These are phyloP conservation scores for Euptelea pleiosperma DNA, from an alignment of 164 flowering plant genomes.

Conservation along the genomic window DNA sequence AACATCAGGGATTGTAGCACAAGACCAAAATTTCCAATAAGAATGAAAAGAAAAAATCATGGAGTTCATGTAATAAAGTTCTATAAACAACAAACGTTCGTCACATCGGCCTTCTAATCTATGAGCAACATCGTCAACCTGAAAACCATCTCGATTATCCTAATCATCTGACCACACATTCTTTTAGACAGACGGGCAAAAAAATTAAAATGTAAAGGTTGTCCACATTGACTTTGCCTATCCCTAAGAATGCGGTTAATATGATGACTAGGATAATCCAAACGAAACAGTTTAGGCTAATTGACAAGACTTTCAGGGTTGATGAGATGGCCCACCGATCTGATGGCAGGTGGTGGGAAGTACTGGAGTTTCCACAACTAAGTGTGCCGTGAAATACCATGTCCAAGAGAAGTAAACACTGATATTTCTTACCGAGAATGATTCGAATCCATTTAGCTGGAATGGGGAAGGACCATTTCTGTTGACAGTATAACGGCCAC, in stretches of 20 bases:
- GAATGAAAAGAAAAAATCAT: too few species aligned
- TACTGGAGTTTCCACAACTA: background rate
- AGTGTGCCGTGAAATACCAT: background rate
- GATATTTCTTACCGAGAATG: slow-evolving; percentile 57
- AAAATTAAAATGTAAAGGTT: background rate
- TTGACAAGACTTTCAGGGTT: background rate
- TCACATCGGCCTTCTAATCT: too few species aligned
- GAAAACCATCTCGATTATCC: slow-evolving; percentile 1
- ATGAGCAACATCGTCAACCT: too few species aligned
- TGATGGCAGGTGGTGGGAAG: background rate
- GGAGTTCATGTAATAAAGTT: background rate
- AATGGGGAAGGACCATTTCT: slow-evolving; percentile 65
- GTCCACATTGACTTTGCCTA: background rate
- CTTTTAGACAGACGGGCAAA: background rate
- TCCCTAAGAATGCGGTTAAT: background rate
- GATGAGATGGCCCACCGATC: background rate
- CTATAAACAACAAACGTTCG: too few species aligned
- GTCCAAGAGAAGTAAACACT: background rate
- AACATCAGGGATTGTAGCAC: background rate
- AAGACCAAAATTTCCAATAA: background rate
- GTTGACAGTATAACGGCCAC: slow-evolving; percentile 71
- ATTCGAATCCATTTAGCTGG: slow-evolving; percentile 70
- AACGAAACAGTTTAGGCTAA: background rate
- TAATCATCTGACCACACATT: background rate
- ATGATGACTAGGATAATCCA: background rate